Conservation (phyloP, 331 rosid species). For the Stylosanthes scabra region DNA sequence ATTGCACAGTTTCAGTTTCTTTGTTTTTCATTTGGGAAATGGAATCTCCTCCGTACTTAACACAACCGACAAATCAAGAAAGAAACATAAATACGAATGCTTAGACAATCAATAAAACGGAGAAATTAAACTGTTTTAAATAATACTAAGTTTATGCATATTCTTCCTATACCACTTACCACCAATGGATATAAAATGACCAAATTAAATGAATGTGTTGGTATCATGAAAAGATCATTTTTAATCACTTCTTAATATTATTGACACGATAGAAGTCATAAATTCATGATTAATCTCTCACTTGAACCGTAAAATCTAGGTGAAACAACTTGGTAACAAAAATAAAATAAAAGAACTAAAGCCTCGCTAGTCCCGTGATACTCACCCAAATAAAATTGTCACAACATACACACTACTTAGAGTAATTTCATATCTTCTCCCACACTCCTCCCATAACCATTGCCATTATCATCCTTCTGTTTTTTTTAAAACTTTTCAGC, state of each 20-base stretch:
- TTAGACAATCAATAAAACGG: constrained; percentile 21
- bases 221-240: too few species aligned
- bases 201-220: too few species aligned
- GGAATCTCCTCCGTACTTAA: constrained; percentile 31
- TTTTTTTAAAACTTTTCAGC: constrained; percentile 15
- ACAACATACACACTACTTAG: constrained; percentile 14
- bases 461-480: constrained; percentile 7
- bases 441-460: neutral
- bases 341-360: neutral
- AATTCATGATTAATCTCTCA: too few species aligned
- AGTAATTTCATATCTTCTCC: constrained; percentile 24
- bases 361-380: constrained; percentile 58
- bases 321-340: too few species aligned
- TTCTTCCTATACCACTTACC: too few species aligned
- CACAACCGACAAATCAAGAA: constrained; percentile 39
- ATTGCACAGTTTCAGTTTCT: constrained; percentile 29
- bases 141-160: too few species aligned
- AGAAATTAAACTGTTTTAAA: too few species aligned
- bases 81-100: constrained; percentile 35
- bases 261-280: too few species aligned
- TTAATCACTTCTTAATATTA: too few species aligned
- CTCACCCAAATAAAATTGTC: constrained; percentile 14
- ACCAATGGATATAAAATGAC: too few species aligned
- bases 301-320: too few species aligned
- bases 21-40: constrained; percentile 2